Evolutionary conservation across 2,329 filamentous ascomycete species (phyloP), one percentile per base, ranked within the genome.

Genomic region (Aspergillus sp.): DNA sequence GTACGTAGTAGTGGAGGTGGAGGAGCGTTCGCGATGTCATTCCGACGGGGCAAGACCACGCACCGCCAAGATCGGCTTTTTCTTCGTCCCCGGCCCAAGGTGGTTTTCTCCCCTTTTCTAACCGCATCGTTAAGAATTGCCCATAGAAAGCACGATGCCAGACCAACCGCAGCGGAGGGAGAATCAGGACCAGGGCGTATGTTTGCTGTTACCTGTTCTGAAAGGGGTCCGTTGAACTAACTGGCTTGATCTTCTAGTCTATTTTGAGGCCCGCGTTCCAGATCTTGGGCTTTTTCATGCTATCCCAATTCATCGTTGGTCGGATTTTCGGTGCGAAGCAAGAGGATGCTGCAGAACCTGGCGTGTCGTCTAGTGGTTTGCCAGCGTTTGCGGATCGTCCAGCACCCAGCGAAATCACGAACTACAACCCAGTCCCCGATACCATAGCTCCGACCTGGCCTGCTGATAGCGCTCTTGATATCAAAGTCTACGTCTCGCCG

Each of bases 371-470:
- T 10, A 58, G 52, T 40, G 57, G 53, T 35, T 81, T 88, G 46
- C 82, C 84, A 29, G 69, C 81, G 12, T 89, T 82, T 62, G 72
- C 75, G 45, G 73, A 83, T 50, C 79, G 85, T 44, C 83, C 85
- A n/a, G 67, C 73, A 50, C 63, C 67, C 36, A 62, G 57, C 51
- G 61, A 67, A 47, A 54, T 67, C 46, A 47, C 61, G 43, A 52
- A 60, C 41, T 62, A 63, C 48, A 64, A 49, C 71, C 82, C 60
- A 65, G 82, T 68, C 55, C 83, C 82, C 26, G 69, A 75, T 43
- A 84, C 83, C 64, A 85, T 96, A 51, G 86, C 86, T 34, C 90
- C 93, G 26, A 88, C 97, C 60, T 98, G 93, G 93, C 82, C 87
- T 2, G 72, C 78, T 42, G 81, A 93, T 63, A 86, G 81, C 58